A percentile compares a stretch with the other conserved stretches of the same genome.
Conservation (phyloP, 139 green algal species). For the Micromonas pusilla region DNA sequence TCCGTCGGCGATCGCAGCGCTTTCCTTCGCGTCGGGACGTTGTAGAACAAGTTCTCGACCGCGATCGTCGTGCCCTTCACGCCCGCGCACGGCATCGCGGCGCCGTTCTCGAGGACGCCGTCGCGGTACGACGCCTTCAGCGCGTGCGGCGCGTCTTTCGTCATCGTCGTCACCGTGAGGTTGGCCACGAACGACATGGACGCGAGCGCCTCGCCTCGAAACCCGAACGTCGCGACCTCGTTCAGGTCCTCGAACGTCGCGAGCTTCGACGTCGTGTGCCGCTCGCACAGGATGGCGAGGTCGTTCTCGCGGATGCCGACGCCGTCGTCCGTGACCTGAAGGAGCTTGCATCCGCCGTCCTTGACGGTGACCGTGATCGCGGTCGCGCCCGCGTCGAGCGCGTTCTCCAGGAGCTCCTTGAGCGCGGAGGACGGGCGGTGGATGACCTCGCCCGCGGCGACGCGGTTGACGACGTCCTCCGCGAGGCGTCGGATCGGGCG, state of each 20-base stretch:
- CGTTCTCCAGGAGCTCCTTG: constrained; percentile 99
- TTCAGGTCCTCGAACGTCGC: constrained; percentile 75
- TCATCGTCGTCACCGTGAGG: constrained; percentile 90
- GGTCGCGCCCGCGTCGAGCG: constrained; percentile 75
- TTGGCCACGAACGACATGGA: constrained; percentile 83
- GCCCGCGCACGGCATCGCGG: constrained; percentile 63
- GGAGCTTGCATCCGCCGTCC: constrained; percentile 84
- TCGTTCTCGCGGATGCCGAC: constrained; percentile 71
- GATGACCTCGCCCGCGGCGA: constrained; percentile 85
- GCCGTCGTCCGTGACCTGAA: constrained; percentile 91
- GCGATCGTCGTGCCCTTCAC: constrained; percentile 77
- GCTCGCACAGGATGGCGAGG: constrained; percentile 71
- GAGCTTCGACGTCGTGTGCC: constrained; percentile 95
- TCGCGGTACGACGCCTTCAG: constrained; percentile 40
- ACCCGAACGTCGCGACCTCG: constrained; percentile 80
- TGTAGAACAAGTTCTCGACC: constrained; percentile 96
- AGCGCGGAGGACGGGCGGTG: constrained; percentile 72
- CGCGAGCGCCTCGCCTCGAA: constrained; percentile 87
- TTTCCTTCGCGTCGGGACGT: constrained; percentile 68
- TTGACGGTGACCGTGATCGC: constrained; percentile 72
- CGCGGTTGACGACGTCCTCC: constrained; percentile 80
- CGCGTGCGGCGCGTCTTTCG: constrained; percentile 26
- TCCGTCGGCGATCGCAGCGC: constrained; percentile 58
- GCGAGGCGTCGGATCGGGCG: constrained; percentile 43
- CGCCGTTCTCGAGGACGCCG: constrained; percentile 49